Conservation (phyloP, 306 rosid species). For the Betula pendula region DNA sequence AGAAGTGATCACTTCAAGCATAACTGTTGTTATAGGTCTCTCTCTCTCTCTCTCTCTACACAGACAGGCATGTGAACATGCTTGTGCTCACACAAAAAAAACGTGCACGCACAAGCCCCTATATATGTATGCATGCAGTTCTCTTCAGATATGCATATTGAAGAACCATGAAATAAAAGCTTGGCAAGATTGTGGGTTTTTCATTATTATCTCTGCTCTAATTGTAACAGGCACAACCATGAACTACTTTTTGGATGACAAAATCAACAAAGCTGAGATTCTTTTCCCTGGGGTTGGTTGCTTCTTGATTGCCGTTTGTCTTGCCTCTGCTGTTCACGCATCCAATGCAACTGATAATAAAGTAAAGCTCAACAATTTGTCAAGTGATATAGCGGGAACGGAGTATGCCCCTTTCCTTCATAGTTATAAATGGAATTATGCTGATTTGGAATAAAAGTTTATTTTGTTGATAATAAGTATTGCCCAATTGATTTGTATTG, state of each 20-base stretch:
- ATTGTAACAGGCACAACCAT: constrained; percentile 70
- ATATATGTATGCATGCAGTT: neutral
- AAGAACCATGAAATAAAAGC: constrained; percentile 14
- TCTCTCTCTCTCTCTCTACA: constrained; percentile 3
- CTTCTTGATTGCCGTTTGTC: constrained; percentile 84
- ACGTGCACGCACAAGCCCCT: neutral
- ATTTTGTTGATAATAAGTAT: neutral
- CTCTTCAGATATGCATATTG: constrained; percentile 5
- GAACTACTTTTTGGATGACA: constrained; percentile 83
- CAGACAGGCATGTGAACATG: neutral
- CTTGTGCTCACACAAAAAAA: neutral
- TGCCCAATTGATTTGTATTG: neutral
- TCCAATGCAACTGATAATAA: constrained; percentile 82
- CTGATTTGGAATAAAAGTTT: neutral
- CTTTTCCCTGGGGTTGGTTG: constrained; percentile 92
- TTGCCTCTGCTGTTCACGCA: constrained; percentile 82
- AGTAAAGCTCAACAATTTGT: constrained; percentile 51
- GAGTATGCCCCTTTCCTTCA: constrained; percentile 46
- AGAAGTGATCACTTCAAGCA: constrained; percentile 80
- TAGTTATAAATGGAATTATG: neutral
- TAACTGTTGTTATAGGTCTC: constrained; percentile 81
- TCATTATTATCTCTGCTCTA: constrained; percentile 3
- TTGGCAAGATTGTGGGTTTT: constrained; percentile 14
- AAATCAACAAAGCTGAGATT: constrained; percentile 75
- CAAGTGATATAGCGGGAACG: constrained; percentile 35